Percentiles rank a stretch among this genome's conserved stretches.
These are phyloP conservation scores for Aquilaria yunnanensis DNA, from an alignment of 345 rosid species.

Conservation along the genomic window DNA sequence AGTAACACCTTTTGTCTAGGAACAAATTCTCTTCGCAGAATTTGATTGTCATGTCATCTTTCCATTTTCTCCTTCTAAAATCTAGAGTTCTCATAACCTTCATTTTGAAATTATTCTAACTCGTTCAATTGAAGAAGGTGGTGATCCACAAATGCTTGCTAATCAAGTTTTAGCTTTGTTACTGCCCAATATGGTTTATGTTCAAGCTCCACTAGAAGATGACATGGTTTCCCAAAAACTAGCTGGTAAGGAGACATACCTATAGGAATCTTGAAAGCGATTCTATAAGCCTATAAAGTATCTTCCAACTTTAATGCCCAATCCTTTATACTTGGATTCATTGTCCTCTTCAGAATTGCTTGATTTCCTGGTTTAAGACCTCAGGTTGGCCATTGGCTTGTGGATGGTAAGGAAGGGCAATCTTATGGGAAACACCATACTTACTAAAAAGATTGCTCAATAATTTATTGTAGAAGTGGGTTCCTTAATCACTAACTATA, in stretches of 20 bases:
- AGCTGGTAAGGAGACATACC: neutral
- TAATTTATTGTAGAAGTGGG: no score
- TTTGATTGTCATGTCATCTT: neutral
- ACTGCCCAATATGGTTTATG: neutral
- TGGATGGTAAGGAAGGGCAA: no score
- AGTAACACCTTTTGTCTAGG: neutral
- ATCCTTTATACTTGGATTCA: no score
- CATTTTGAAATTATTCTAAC: neutral
- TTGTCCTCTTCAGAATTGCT: no score
- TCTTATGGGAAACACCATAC: no score
- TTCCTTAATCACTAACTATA: no score
- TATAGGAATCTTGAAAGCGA: neutral
- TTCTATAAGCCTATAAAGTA: no score
- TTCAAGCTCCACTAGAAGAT: neutral
- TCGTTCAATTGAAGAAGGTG: neutral
- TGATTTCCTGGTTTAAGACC: no score
- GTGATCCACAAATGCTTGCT: neutral
- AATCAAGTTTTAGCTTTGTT: neutral
- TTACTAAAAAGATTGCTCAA: no score
- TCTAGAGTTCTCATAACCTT: neutral
- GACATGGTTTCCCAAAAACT: neutral
- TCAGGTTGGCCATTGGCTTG: no score
- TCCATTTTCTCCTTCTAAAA: neutral
- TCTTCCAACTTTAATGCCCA: no score
- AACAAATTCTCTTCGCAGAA: neutral